Base-by-base conservation (phyloP, 805 yeast genomes). In the Millerozyma miso region DNA sequence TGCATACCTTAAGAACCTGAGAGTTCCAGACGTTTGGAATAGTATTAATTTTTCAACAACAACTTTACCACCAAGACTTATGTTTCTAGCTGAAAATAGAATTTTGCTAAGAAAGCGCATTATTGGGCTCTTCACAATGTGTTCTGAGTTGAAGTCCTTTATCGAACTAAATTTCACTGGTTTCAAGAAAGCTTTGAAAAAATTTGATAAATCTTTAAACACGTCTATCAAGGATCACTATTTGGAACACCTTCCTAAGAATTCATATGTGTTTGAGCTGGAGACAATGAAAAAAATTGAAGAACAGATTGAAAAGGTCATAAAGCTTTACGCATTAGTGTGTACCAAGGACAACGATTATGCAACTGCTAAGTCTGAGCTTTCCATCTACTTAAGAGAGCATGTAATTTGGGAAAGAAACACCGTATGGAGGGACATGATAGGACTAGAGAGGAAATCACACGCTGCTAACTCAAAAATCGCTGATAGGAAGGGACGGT, bases 361-460 rank as follows among this genome's bases (percentile, higher is more conserved):
- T 13, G 77, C 71, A 20, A 53, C 64, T 7, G 79, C 81, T 29
- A 74, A 66, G 50, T 60, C 72, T 3, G 85, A 80, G 53, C 63
- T 83, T 47, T 77, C 79, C 43, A 73, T 81, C 2, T 79, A 74
- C 47, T 63, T 76, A 43, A 64, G 79, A 51, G 81, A 76, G 48
- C 79, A 74, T 48, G 76, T 76, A 38, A 79, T 76, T 3, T 76
- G 78, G 75, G 80, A 76, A 53, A 61, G 81, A 55, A 72, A 75
- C 47, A 75, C 80, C 0, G 76, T 76, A 12, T 76, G 80, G 80
- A 69, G 76, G 52, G 79, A 75, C 48, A 73, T 76, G 79, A 71
- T 76, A 43, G 79, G 79, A 1, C 58, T 74, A 50, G 97, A 90
- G 60, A 77, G 96, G 52, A 86, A 86, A 54, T 72, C 90, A 0